Evolutionary conservation across 139 green algal genomes (phyloP), one percentile per base, ranked within the genome.

Genomic region (Astrephomene gubernaculifera): DNA sequence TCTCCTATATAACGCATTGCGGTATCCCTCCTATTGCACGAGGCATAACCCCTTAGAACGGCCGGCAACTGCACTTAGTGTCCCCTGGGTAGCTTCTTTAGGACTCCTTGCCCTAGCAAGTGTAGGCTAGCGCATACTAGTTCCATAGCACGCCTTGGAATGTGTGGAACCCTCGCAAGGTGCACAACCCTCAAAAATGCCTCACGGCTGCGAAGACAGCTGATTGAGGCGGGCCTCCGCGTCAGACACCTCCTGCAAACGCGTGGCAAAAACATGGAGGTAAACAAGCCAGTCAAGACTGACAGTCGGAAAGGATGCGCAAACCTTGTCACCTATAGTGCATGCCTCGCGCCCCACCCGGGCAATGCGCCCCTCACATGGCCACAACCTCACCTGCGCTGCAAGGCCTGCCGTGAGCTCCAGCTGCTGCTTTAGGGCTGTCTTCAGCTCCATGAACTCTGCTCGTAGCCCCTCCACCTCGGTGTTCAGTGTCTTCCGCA

Each of bases 401-500:
- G 87, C 87, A 12, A 91, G 41, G 0, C 82, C 78, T 7, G 76
- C 54, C 12, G 87, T 91, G 9, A 91, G 61, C 38, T 91, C 87
- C 65, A 91, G 70, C 60, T 91, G 88, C 67, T 89, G 80, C 65
- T 87, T 87, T 25, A 94, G 75, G 10, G 89, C 87, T 35, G 87
- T 84, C 82, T 90, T 91, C 27, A 94, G 72, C 38, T 92, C 89
- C 35, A 84, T 43, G 33, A 94, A 94, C 71, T 94, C 91, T 6
- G 53, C 67, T 21, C 91, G 82, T 33, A 96, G 67, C 10, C 79
- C 72, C 33, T 93, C 93, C 2, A 94, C 90, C 71, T 96, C 93
- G 0, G 63, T 83, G 53, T 92, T 91, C 1, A 94, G 82, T 17
- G 91, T 93, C 39, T 87, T 87, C 14, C 90, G 82, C 57, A 94